These are phyloP conservation scores for Sordaria brevicollis DNA, from an alignment of 495 filamentous ascomycete species.

Conservation along the genomic window DNA sequence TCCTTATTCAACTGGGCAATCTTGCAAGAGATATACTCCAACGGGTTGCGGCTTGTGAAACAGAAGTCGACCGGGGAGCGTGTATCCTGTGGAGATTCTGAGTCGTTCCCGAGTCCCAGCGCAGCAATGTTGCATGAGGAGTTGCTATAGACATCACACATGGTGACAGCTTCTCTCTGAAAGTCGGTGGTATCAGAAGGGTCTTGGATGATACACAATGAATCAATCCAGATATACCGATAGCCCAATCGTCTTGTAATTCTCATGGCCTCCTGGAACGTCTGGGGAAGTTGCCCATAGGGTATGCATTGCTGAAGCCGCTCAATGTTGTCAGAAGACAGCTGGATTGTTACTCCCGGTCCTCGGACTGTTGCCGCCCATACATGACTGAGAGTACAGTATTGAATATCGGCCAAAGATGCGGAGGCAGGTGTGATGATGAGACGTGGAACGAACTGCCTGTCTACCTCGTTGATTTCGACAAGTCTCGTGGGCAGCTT, in stretches of 20 bases:
- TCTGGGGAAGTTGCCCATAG: neutral
- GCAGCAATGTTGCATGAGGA: neutral
- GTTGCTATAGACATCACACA: neutral
- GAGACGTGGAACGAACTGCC: neutral
- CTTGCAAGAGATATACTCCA: neutral
- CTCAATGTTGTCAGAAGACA: neutral
- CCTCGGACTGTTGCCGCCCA: neutral
- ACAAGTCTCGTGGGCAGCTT: neutral
- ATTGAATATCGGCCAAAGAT: neutral
- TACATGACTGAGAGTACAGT: neutral
- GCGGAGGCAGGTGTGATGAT: neutral
- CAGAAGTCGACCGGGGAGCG: neutral
- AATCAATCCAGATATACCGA: neutral
- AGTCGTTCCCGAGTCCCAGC: neutral
- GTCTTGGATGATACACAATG: neutral
- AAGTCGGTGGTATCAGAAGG: neutral
- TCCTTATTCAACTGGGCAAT: neutral
- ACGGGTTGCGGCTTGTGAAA: neutral
- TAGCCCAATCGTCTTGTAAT: neutral
- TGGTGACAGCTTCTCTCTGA: neutral
- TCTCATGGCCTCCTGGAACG: neutral
- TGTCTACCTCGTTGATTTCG: neutral
- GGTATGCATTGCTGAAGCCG: neutral
- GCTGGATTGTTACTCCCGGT: neutral
- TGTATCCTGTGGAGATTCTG: neutral